phyloP scores from a whole-genome alignment of 2,329 filamentous ascomycete species.

The Metarhizium robertsii region DNA sequence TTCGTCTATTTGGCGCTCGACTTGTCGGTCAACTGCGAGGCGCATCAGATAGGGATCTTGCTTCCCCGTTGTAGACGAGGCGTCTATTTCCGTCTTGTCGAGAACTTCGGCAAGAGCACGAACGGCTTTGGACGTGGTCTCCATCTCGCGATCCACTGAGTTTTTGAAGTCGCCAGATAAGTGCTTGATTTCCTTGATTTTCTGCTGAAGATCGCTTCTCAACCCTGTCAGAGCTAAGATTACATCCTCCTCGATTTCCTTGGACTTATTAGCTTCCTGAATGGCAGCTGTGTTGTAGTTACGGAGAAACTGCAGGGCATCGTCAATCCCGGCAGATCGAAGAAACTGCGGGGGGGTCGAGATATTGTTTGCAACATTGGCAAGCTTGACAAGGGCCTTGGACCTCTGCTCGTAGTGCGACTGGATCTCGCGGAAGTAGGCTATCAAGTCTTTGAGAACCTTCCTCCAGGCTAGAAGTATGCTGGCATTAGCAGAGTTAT shows the following conservation, averaged over 20 bases:
- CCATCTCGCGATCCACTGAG: constrained; percentile 90
- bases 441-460: constrained; percentile 85
- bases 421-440: constrained; percentile 90
- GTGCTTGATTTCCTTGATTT: constrained; percentile 97
- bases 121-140: constrained; percentile 70
- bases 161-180: constrained; percentile 95
- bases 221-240: constrained; percentile 79
- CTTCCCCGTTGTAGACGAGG: constrained; percentile 65
- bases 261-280: constrained; percentile 75
- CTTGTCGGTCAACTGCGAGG: constrained; percentile 76
- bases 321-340: constrained; percentile 71
- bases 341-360: constrained; percentile 68
- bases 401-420: constrained; percentile 77
- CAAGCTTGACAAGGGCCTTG: constrained; percentile 74
- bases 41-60: constrained; percentile 87
- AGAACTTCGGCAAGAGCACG: constrained; percentile 73
- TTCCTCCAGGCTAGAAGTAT: constrained; percentile 71
- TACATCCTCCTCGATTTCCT: constrained; percentile 85
- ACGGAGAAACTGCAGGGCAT: constrained; percentile 72
- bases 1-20: constrained; percentile 89
- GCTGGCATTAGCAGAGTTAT: neutral
- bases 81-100: constrained; percentile 69
- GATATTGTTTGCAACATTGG: constrained; percentile 76
- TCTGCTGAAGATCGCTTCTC: constrained; percentile 80
- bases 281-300: constrained; percentile 76